phyloP scores from a whole-genome alignment of 129 eudicot species.

The Lactuca sativa region DNA sequence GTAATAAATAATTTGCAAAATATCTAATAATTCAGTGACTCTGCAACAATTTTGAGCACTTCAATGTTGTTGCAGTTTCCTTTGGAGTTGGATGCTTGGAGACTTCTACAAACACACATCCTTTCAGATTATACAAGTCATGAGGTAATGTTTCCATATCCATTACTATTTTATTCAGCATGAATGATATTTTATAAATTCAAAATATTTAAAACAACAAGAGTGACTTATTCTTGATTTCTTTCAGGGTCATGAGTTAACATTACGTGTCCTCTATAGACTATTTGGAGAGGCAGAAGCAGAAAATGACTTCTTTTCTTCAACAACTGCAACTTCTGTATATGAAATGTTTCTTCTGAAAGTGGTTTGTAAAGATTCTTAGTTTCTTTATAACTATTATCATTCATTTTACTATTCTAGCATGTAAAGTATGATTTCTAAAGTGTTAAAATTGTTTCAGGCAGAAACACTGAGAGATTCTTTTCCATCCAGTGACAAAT shows the following conservation, averaged over 20 bases:
- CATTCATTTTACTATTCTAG: background rate
- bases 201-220: background rate
- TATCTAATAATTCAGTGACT: too few species aligned
- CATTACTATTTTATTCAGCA: background rate
- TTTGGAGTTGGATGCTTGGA: slow-evolving; percentile 90
- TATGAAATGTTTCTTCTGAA: slow-evolving; percentile 89
- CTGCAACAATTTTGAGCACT: slow-evolving; percentile 21
- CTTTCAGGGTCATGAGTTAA: slow-evolving; percentile 95
- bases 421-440: background rate
- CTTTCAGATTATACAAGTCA: slow-evolving; percentile 76
- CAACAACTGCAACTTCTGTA: slow-evolving; percentile 85
- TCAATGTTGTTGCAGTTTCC: slow-evolving; percentile 60
- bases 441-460: slow-evolving; percentile 39
- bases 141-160: slow-evolving; percentile 49
- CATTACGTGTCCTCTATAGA: slow-evolving; percentile 91
- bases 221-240: background rate
- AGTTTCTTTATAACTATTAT: slow-evolving; percentile 13
- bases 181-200: background rate
- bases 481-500: slow-evolving; percentile 92
- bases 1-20: slow-evolving; percentile 34
- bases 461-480: slow-evolving; percentile 93
- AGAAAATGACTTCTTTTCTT: slow-evolving; percentile 79
- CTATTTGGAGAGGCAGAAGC: slow-evolving; percentile 96
- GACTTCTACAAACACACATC: slow-evolving; percentile 65
- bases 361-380: slow-evolving; percentile 57